Evolutionary conservation across 2,329 filamentous ascomycete species (phyloP), one percentile per base, ranked within the genome.

Genomic region (Metarhizium album): DNA sequence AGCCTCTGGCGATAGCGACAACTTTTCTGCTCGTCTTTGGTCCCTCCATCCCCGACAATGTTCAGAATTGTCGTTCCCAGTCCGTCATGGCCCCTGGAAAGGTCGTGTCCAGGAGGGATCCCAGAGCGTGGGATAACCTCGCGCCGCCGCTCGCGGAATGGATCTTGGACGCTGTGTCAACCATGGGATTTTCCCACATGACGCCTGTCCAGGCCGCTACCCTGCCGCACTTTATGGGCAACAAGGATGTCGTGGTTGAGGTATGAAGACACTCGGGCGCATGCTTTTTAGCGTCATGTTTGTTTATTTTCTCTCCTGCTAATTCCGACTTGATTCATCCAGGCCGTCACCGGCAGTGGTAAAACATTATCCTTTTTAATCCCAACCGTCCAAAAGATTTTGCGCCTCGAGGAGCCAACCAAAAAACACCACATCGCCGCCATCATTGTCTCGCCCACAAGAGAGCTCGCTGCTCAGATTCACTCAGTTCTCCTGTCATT

Each of bases 131-230:
- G 70, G 63, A 64, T 48, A 57, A 60, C 5, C 63, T 73, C 27
- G 64, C 62, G 8, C 68, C 70, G 14, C 61, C 65, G 3, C 61
- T 73, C n/a, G 61, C 68, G 31, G 62, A 67, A 80, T 97, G 90
- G 89, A 82, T 93, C 51, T 73, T 93, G 49, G 87, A 94, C 57
- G 90, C 89, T 53, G 83, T 94, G 46, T 76, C 82, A 47, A 81
- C 83, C 56, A 91, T 93, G 84, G 88, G 89, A 54, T 95, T 95
- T 67, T 73, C 76, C 55, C 84, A 86, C 65, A 90, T 93, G 77
- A 96, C 90, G 3, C 91, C 91, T 1, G 90, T 96, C n/a, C 91
- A 97, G 70, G 88, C 90, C 43, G 91, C 89, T 53, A 86, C 88
- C 4, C 86, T 96, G 57, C 89, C 90, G 13, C 79, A 95, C 48